phyloP scores from a whole-genome alignment of 1,284 basidiomycete genomes.

The Termitomyces sp. region DNA sequence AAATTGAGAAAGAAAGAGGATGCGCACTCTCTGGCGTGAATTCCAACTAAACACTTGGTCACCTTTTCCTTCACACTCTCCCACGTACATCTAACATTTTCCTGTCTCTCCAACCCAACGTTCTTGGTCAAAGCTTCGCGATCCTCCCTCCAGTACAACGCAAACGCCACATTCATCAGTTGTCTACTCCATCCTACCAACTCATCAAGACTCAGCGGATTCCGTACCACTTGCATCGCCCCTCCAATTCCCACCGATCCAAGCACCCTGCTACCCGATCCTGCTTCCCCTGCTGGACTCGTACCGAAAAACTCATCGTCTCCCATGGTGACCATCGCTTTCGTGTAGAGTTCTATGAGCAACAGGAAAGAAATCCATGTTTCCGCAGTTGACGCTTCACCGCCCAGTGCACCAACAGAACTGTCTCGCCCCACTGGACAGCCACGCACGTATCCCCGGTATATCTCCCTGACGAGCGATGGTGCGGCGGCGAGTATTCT shows the following conservation, averaged over 20 bases:
- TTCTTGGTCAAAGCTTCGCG: constrained; percentile 24
- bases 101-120: constrained; percentile 30
- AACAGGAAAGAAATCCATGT: constrained; percentile 72
- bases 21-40: constrained; percentile 82
- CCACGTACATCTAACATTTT: constrained; percentile 39
- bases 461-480: constrained; percentile 70
- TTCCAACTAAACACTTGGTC: constrained; percentile 71
- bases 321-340: constrained; percentile 86
- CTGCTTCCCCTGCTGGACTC: constrained; percentile 7
- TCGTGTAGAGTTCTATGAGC: constrained; percentile 79
- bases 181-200: constrained; percentile 64
- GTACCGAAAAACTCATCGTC: constrained; percentile 93
- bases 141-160: constrained; percentile 74
- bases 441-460: constrained; percentile 61
- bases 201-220: constrained; percentile 84
- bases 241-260: constrained; percentile 4
- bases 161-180: constrained; percentile 75
- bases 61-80: constrained; percentile 66
- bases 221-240: constrained; percentile 35
- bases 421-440: constrained; percentile 51
- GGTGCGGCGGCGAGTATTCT: constrained; percentile 43
- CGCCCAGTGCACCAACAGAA: constrained; percentile 36
- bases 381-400: constrained; percentile 17
- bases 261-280: constrained; percentile 1
- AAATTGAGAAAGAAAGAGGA: constrained; percentile 4